A percentile compares a stretch with the other conserved stretches of the same genome.
phyloP scores from a whole-genome alignment of 805 yeast genomes.

The Myxozyma monticola region DNA sequence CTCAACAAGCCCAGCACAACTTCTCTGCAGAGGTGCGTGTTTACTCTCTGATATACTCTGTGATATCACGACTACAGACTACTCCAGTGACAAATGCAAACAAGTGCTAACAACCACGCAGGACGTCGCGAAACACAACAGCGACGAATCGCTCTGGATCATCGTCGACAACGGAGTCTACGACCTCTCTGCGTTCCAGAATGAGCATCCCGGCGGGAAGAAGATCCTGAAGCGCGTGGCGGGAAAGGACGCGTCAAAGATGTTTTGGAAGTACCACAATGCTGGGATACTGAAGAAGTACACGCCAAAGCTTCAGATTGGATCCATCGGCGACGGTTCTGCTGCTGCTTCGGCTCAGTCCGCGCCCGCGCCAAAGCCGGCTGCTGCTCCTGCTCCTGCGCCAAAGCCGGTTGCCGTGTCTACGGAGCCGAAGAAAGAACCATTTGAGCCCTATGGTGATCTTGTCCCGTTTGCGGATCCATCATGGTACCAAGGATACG shows the following conservation, averaged over 20 bases:
- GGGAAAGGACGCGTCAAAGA: slow-evolving; percentile 67
- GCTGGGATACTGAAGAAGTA: slow-evolving; percentile 34
- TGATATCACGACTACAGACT: neutral
- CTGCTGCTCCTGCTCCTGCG: slow-evolving; percentile 8
- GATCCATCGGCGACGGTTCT: slow-evolving; percentile 24
- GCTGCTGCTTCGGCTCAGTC: slow-evolving; percentile 7
- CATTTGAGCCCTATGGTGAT: slow-evolving; percentile 32
- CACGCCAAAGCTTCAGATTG: slow-evolving; percentile 32
- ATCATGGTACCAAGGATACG: slow-evolving; percentile 44
- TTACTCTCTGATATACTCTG: neutral
- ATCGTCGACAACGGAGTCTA: slow-evolving; percentile 73
- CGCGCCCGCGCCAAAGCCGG: slow-evolving; percentile 13
- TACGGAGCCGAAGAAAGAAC: slow-evolving; percentile 4
- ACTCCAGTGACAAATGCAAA: neutral
- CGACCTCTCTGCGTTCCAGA: slow-evolving; percentile 67
- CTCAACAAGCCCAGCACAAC: slow-evolving; percentile 13
- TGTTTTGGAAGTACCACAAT: slow-evolving; percentile 54
- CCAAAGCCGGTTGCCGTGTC: slow-evolving; percentile 6
- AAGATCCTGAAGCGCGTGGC: slow-evolving; percentile 78
- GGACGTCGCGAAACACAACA: slow-evolving; percentile 70
- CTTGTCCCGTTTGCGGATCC: slow-evolving; percentile 45
- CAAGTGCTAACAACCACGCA: slow-evolving; percentile 27
- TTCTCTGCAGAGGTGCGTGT: slow-evolving; percentile 19
- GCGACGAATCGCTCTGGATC: slow-evolving; percentile 82
- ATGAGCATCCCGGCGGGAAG: slow-evolving; percentile 79